phyloP scores from a whole-genome alignment of 805 yeast species.

The Candida oleophila region DNA sequence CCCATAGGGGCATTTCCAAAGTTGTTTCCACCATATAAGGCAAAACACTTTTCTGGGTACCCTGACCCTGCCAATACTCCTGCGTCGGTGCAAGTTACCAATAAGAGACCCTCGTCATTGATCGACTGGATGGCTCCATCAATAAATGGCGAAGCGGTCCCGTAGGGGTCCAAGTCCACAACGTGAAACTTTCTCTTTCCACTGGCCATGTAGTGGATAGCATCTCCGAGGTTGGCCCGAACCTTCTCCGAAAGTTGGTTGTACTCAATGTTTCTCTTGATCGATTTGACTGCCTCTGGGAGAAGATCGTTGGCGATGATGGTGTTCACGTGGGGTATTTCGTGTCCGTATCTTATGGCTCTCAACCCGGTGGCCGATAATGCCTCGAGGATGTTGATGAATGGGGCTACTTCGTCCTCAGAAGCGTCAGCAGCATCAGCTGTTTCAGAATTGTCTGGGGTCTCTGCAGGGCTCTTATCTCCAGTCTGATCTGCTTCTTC shows the following conservation, averaged over 20 bases:
- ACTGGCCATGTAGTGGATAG: conserved; percentile 76
- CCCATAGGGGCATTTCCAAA: conserved; percentile 54
- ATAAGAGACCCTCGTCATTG: conserved; percentile 78
- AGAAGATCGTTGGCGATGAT: conserved; percentile 90
- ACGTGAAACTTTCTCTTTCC: conserved; percentile 64
- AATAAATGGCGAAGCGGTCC: conserved; percentile 93
- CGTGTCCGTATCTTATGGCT: conserved; percentile 90
- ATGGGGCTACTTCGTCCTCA: conserved; percentile 29
- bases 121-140: conserved; percentile 87
- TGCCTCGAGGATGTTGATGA: conserved; percentile 79
- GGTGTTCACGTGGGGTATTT: conserved; percentile 70
- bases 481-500: conserved; percentile 12
- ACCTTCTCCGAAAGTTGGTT: conserved; percentile 63
- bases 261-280: conserved; percentile 65
- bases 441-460: conserved; percentile 6
- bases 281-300: conserved; percentile 81
- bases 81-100: conserved; percentile 95
- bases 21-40: conserved; percentile 90
- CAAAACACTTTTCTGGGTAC: conserved; percentile 95
- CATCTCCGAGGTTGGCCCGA: conserved; percentile 78
- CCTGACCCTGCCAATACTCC: conserved; percentile 95
- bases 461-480: neutral
- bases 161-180: conserved; percentile 95
- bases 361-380: conserved; percentile 93
- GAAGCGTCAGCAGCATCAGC: conserved; percentile 3